phyloP scores from a whole-genome alignment of 345 rosid genomes.

The Citrus inodora region DNA sequence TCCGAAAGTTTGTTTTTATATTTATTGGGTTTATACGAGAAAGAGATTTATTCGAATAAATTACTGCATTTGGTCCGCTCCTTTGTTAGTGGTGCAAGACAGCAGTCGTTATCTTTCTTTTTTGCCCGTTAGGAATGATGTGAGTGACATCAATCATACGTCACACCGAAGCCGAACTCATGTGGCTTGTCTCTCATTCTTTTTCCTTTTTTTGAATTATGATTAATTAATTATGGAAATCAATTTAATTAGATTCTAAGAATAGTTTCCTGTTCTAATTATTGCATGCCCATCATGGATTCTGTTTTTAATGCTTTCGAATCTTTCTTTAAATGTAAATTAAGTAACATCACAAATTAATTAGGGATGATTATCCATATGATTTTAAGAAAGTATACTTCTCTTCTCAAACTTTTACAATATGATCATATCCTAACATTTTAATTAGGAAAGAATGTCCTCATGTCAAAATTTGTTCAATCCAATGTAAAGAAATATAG shows the following conservation, averaged over 20 bases:
- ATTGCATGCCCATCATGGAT: neutral
- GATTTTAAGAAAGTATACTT: no score
- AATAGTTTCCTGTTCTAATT: neutral
- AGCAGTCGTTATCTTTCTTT: neutral
- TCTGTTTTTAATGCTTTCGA: neutral
- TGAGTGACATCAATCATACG: neutral
- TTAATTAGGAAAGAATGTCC: neutral
- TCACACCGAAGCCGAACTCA: neutral
- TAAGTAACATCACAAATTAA: no score
- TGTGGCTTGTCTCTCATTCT: neutral
- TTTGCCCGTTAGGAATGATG: neutral
- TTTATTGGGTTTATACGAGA: no score
- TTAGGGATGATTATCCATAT: neutral
- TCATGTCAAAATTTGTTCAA: neutral
- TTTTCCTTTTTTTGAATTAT: neutral
- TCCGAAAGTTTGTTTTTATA: neutral
- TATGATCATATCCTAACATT: neutral
- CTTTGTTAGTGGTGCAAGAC: neutral
- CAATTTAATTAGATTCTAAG: neutral
- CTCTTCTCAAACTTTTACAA: neutral
- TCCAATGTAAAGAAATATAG: no score
- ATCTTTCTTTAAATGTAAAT: no score
- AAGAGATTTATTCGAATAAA: no score
- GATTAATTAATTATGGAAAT: neutral
- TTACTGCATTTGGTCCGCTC: neutral